Percentiles rank a stretch among this genome's conserved stretches.
Conservation (phyloP, 1,284 basidiomycete genomes). For the Pseudozyma pruni region DNA sequence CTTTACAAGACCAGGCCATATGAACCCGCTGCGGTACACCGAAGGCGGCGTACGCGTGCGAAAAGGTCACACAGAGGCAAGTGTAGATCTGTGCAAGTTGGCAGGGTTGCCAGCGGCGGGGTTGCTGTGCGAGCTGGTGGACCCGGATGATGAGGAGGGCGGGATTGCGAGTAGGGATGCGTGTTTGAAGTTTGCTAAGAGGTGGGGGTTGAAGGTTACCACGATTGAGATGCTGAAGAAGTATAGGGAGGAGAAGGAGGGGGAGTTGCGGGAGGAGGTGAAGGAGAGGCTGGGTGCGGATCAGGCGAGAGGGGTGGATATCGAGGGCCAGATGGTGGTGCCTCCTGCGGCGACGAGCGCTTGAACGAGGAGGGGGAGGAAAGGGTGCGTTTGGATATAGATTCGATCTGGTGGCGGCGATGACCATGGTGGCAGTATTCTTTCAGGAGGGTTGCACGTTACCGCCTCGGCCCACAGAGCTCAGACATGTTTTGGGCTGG, state of each 20-base stretch:
- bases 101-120: constrained; percentile 82
- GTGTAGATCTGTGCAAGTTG: constrained; percentile 86
- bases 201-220: constrained; percentile 91
- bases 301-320: constrained; percentile 31
- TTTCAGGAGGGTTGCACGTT: too few relatives aligned
- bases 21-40: constrained; percentile 90
- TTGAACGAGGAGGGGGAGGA: neutral
- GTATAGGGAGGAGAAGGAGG: constrained; percentile 63
- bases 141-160: constrained; percentile 84
- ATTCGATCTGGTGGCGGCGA: too few relatives aligned
- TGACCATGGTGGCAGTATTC: too few relatives aligned
- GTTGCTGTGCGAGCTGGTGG: constrained; percentile 93
- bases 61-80: constrained; percentile 92
- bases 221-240: constrained; percentile 79
- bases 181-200: constrained; percentile 89
- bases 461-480: too few relatives aligned
- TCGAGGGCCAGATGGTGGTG: constrained; percentile 44
- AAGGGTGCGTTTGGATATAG: too few relatives aligned
- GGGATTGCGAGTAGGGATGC: constrained; percentile 97
- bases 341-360: constrained; percentile 20
- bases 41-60: constrained; percentile 85
- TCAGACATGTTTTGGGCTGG: too few relatives aligned
- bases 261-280: constrained; percentile 19
- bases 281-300: constrained; percentile 14
- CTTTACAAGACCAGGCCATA: constrained; percentile 92